A percentile compares a stretch with the other conserved stretches of the same genome.
Conservation (phyloP, 2,329 filamentous ascomycete species). For the Nemania diffusa region DNA sequence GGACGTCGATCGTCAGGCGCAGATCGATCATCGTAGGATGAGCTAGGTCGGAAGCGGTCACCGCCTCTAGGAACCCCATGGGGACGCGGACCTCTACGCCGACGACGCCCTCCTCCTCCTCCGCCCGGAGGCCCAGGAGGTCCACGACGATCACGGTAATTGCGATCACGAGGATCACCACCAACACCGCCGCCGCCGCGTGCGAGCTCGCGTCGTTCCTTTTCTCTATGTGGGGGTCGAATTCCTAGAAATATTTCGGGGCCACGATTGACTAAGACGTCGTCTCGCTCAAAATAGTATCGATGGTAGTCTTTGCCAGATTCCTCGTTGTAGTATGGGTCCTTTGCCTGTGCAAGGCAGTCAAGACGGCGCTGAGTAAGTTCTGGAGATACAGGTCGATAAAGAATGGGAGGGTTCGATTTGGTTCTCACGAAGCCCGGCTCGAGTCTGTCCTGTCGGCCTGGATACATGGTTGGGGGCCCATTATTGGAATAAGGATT, state of each 20-base stretch:
- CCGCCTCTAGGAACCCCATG: constrained; percentile 50
- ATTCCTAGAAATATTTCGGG: constrained; percentile 75
- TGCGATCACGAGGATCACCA: constrained; percentile 23
- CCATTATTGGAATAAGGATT: constrained; percentile 50
- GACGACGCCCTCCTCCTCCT: constrained; percentile 41
- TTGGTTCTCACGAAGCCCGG: constrained; percentile 51
- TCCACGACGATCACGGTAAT: constrained; percentile 39
- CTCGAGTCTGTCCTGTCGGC: constrained; percentile 40
- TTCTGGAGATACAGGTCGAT: constrained; percentile 69
- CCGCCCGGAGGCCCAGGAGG: constrained; percentile 37
- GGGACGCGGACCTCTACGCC: constrained; percentile 44
- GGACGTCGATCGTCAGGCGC: constrained; percentile 37
- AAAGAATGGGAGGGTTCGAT: constrained; percentile 56
- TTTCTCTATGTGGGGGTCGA: constrained; percentile 66
- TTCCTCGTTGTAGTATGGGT: constrained; percentile 53
- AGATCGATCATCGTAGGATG: constrained; percentile 42
- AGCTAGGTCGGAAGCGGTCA: constrained; percentile 47
- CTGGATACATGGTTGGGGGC: constrained; percentile 33
- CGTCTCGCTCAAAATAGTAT: constrained; percentile 77
- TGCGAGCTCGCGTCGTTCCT: constrained; percentile 53
- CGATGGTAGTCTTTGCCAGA: constrained; percentile 68
- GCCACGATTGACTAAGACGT: constrained; percentile 75
- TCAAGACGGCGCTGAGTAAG: constrained; percentile 73
- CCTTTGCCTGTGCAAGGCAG: constrained; percentile 61
- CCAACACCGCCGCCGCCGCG: constrained; percentile 41